Conservation (phyloP, 1,139 yeast species). For the Petasospora rhodanensis region DNA sequence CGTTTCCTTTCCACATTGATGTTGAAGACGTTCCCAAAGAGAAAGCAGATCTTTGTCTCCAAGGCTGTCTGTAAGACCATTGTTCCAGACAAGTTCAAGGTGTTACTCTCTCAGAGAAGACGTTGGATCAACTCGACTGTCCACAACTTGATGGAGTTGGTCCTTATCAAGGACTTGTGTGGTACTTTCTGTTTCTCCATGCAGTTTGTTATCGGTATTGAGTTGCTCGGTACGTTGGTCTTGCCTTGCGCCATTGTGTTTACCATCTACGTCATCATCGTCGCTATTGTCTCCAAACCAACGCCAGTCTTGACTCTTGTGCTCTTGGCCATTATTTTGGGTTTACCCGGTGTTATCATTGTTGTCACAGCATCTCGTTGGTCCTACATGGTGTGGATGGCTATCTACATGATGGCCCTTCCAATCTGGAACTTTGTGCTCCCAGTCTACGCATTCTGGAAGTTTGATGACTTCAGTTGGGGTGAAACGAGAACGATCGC, state of each 20-base stretch:
- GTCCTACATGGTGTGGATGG: slow-evolving; percentile 77
- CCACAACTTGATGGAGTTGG: slow-evolving; percentile 89
- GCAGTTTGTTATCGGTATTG: slow-evolving; percentile 90
- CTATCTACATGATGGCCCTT: slow-evolving; percentile 72
- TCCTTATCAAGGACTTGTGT: slow-evolving; percentile 83
- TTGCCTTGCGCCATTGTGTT: slow-evolving; percentile 89
- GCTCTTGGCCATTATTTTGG: slow-evolving; percentile 76
- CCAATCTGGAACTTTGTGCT: slow-evolving; percentile 95
- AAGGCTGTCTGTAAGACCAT: slow-evolving; percentile 95
- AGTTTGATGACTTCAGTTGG: slow-evolving; percentile 97
- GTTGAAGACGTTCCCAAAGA: slow-evolving; percentile 88
- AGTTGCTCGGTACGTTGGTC: slow-evolving; percentile 84
- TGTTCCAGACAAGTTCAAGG: slow-evolving; percentile 80
- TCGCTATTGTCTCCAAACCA: slow-evolving; percentile 74
- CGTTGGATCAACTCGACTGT: slow-evolving; percentile 98
- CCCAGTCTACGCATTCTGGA: slow-evolving; percentile 91
- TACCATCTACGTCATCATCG: slow-evolving; percentile 75
- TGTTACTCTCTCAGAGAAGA: slow-evolving; percentile 88
- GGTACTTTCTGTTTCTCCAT: slow-evolving; percentile 96
- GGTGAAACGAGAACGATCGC: slow-evolving; percentile 91
- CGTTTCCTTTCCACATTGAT: slow-evolving; percentile 82
- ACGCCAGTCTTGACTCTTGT: slow-evolving; percentile 80
- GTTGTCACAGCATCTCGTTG: slow-evolving; percentile 82
- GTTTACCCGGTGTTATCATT: slow-evolving; percentile 83
- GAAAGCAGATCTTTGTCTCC: slow-evolving; percentile 90